A percentile compares a stretch with the other conserved stretches of the same genome.
Evolutionary conservation across 768 basidiomycete genomes (phyloP).

Genomic region (Suillus paluster): DNA sequence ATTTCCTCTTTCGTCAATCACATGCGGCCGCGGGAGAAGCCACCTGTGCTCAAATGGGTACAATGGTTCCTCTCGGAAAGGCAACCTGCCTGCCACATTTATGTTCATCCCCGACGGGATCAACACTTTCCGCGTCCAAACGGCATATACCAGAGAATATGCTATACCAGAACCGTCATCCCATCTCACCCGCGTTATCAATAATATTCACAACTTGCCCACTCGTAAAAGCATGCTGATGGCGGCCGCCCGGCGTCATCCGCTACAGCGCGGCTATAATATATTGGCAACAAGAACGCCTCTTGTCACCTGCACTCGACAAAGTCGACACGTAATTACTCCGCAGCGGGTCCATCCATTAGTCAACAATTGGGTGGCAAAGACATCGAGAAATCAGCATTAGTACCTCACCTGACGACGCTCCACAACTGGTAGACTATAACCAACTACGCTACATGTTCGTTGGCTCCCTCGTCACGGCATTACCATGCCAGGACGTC

Average conservation of each 20-base stretch:
- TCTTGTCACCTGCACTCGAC: not conserved
- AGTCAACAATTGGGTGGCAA: not conserved
- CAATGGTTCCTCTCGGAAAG: not conserved
- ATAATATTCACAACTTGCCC: not conserved
- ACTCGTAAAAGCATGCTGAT: not conserved
- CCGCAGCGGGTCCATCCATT: not conserved
- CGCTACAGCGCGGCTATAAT: not conserved
- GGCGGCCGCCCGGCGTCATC: too few species aligned
- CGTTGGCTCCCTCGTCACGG: not conserved
- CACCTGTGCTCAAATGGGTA: not conserved
- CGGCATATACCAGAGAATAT: not conserved
- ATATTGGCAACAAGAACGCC: not conserved
- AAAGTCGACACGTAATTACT: too few species aligned
- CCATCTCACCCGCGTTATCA: not conserved
- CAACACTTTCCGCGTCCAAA: not conserved
- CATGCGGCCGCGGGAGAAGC: not conserved
- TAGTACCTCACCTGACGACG: not conserved
- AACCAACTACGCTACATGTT: too few species aligned
- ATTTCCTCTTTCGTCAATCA: not conserved
- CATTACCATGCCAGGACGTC: not conserved
- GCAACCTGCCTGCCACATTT: not conserved
- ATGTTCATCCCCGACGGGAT: not conserved
- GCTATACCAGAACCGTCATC: not conserved
- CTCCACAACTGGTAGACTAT: too few species aligned
- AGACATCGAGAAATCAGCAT: not conserved